Base-by-base conservation (phyloP, 331 rosid genomes). In the Prunus yedoensis region DNA sequence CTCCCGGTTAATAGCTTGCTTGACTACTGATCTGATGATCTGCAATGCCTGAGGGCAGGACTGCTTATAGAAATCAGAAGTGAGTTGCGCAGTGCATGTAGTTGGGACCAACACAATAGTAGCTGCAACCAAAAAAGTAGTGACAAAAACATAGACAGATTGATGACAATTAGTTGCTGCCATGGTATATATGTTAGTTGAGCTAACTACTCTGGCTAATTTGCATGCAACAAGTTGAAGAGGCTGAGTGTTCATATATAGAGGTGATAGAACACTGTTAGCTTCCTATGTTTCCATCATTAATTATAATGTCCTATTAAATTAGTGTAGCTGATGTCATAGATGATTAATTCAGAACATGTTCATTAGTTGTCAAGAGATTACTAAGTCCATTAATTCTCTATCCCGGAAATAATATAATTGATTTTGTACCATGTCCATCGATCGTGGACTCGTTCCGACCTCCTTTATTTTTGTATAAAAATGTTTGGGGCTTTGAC, bases 41-140 rank as follows among this genome's bases (percentile, higher is more conserved):
- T 84, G 84, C 71, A 89, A 63, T 30, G 96, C 93, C 62, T 77
- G 15, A 4, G 96, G 92, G 62, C 94, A 91, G 11, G 75, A 54
- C 9, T 70, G 13, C 0, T 57, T 0, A 56, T 91, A 91, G 75
- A 82, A 87, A 83, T 79, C 0, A 53, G 78, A 32, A 62, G 53
- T 73, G 2, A 91, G 90, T 0, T 73, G 30, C 47, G 89, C 86
- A 63, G 30, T 30, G 16, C 32, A 2, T 18, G 88, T 57, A 50
- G 86, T 21, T 10, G 30, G 88, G 71, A 38, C 68, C 62, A 71
- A 4, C 11, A 80, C 69, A 51, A 60, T 8, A n/a, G 62, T 46
- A 45, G 38, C 62, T 13, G 71, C 62, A 65, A 81, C 67, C 49
- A 51, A 47, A 74, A 81, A 10, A 46, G 56, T 1, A 46, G 60